Evolutionary conservation across 345 rosid species (phyloP), one percentile per base, ranked within the genome.

Genomic region (Streptanthus diversifolius): DNA sequence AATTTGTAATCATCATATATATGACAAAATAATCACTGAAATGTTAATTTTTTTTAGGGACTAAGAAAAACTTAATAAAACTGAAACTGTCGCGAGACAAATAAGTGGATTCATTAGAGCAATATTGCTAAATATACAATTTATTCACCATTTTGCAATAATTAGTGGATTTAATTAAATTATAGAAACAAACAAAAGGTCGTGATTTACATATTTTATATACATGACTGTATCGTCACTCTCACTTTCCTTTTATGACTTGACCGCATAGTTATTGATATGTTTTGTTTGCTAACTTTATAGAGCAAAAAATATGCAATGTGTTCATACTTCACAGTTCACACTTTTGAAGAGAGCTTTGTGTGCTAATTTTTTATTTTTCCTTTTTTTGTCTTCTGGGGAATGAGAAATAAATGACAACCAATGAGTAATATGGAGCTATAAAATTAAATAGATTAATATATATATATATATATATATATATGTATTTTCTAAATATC

Each of bases 301-400:
- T 11, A 11, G 18, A 35, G 27, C 19, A 45, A 58, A 45, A 33
- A 7, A 33, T 4, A 68, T 66, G 63, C 15, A 43, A 41, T 69
- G 65, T 19, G 56, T 69, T 69, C 73, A 69, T 45, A 57, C 73
- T 56, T 27, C 41, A 67, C 27, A 53, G 51, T 37, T 36, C 36
- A 45, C 2, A 13, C 43, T 55, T 19, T 61, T 10, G 37, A 71
- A 5, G 49, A 71, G 4, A 35, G 44, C 51, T 47, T 24, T 36
- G n/a, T 0, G 12, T 21, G 11, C 25, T 33, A 1, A 37, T 37
- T 37, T 37, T 2, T 58, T 29, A 30, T 8, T 19, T 9, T 17
- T 24, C 5, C 1, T 4, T 2, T 21, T 14, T 55, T 12, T 37
- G 8, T n/a, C n/a, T n/a, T n/a, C n/a, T 24, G 27, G 3, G 18